A percentile compares a stretch with the other conserved stretches of the same genome.
phyloP scores from a whole-genome alignment of 495 filamentous ascomycete species.

The Aspergillus bridgeri region DNA sequence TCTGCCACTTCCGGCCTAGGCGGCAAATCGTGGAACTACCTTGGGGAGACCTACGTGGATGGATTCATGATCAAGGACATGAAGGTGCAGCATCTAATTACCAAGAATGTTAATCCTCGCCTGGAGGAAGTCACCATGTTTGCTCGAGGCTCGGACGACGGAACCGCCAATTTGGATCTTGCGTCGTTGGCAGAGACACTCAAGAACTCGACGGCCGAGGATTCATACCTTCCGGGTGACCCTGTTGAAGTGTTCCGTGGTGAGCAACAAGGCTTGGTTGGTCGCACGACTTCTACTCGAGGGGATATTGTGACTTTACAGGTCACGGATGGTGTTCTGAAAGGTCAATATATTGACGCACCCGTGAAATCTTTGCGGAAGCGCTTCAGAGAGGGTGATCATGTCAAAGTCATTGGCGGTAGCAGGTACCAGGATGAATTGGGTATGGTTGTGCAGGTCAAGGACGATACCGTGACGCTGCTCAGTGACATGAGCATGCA shows the following conservation, averaged over 20 bases:
- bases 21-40: conserved; percentile 75
- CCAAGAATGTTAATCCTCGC: conserved; percentile 86
- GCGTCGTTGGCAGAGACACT: conserved; percentile 81
- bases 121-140: conserved; percentile 95
- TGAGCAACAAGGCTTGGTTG: conserved; percentile 87
- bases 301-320: conserved; percentile 86
- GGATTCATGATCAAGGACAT: conserved; percentile 94
- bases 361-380: conserved; percentile 92
- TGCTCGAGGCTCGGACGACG: conserved; percentile 81
- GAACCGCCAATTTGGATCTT: conserved; percentile 89
- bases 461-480: conserved; percentile 85
- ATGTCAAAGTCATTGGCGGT: conserved; percentile 97
- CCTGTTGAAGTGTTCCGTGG: conserved; percentile 93
- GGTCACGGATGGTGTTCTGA: conserved; percentile 79
- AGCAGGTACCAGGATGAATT: conserved; percentile 91
- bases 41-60: conserved; percentile 83
- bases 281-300: conserved; percentile 81
- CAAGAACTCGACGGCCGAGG: conserved; percentile 70
- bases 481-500: conserved; percentile 85
- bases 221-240: conserved; percentile 86
- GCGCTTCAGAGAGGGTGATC: conserved; percentile 87
- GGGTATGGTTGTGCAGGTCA: conserved; percentile 93
- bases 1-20: conserved; percentile 51
- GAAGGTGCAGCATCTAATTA: conserved; percentile 77
- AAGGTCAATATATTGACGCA: conserved; percentile 84